Evolutionary conservation across 345 rosid species (phyloP), one percentile per base, ranked within the genome.

Genomic region (Capsella bursapastoris): DNA sequence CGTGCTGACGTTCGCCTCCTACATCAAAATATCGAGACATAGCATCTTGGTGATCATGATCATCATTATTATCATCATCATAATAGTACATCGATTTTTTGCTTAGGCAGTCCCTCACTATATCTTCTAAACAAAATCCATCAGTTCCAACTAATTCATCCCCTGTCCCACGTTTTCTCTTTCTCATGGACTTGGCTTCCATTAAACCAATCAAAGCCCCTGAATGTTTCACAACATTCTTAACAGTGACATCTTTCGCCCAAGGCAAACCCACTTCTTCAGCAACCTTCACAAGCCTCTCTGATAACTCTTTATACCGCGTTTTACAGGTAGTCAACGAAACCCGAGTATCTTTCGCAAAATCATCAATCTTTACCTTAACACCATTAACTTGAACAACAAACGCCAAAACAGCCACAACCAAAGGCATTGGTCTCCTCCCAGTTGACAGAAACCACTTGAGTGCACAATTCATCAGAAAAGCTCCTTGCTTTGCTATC

Each of bases 401-500:
- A 59, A 93, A 74, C 9, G 72, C 86, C 85, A 93, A 56, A 57
- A 91, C 92, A 0, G 98, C 96, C 0, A 72, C 88, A 77, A 91
- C 91, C 62, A 88, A 67, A 0, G 95, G 98, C 78, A 88, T 62
- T 0, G 96, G 97, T 48, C 84, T 86, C 81, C 98, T 84, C 44
- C 96, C 97, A 0, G 93, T 94, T 0, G 93, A 85, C 79, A 89
- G 55, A 80, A 73, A 87, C 96, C 98, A 94, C 78, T 85, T 94
- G 44, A 87, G 76, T 0, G 84, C 73, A 81, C 96, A 91, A 68
- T 94, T 90, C 62, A 87, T 75, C 83, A 94, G 70, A 66, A 93
- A 88, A 5, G 64, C 75, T 4, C 97, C 98, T 77, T 91, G 98
- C 70, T 83, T 79, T 71, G 47, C 69, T 82, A 93, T 75, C 61